Evolutionary conservation across 805 yeast genomes (phyloP), one percentile per base, ranked within the genome.

Genomic region (Yueomyces sinensis): DNA sequence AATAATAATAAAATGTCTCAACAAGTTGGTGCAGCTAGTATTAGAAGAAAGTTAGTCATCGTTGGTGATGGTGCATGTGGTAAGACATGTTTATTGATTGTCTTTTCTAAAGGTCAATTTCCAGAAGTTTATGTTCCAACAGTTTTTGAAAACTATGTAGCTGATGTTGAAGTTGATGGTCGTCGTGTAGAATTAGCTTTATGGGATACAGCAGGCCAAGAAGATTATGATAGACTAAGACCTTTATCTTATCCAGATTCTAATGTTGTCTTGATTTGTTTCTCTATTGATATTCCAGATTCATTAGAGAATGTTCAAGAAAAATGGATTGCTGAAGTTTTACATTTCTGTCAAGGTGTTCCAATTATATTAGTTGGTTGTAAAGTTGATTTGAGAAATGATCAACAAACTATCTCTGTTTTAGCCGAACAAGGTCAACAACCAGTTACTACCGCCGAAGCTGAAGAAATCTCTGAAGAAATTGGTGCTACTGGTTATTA

Each of bases 171-270:
- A 54, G 79, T 80, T 38, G 89, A 81, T 50, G 93, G 94, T 33
- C 81, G 89, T 62, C 74, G 82, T 57, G 96, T 89, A 39, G 95
- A 87, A 59, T 68, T 86, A 61, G 94, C 95, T 6, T 68, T 86
- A 46, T 86, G 95, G 95, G 95, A 86, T 84, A 86, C 95, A 47
- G 95, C 96, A 37, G 96, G 96, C 45, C 96, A 86, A 72, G 96
- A 86, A 68, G 96, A 87, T 66, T 86, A 86, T 58, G 95, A 84
- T 61, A 81, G 95, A 62, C 68, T 83, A 49, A 79, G 94, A 63
- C 94, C 95, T 30, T 66, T 83, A 44, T 78, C 89, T 13, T 86
- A 86, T 62, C 95, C 95, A 41, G 94, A 86, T 58, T 80, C 94
- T 28, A 82, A 83, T 57, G 95, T 86, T 42, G 81, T 86, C 40